phyloP scores from a whole-genome alignment of 768 basidiomycete species.

The Infundibulicybe gibba region DNA sequence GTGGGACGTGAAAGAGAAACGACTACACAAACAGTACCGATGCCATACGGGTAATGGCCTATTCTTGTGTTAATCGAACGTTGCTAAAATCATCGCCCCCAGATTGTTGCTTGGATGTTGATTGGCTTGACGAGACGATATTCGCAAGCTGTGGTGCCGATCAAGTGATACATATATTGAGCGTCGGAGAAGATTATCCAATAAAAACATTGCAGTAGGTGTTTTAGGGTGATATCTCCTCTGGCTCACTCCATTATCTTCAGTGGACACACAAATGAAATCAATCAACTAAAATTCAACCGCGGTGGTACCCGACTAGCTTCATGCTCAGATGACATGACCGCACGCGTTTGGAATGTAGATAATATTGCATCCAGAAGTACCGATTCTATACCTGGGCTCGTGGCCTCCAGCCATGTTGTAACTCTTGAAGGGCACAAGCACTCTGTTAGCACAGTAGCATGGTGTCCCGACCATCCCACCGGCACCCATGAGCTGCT shows the following conservation, averaged over 20 bases:
- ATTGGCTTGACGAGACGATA: constrained; percentile 69
- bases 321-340: constrained; percentile 80
- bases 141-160: constrained; percentile 80
- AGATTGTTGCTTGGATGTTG: constrained; percentile 81
- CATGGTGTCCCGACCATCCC: constrained; percentile 62
- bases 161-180: constrained; percentile 55
- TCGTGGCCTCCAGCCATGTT: constrained; percentile 30
- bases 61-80: neutral
- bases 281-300: constrained; percentile 76
- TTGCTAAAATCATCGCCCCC: constrained; percentile 1
- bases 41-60: constrained; percentile 55
- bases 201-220: constrained; percentile 63
- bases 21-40: constrained; percentile 58
- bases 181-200: constrained; percentile 47
- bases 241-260: constrained; percentile 7
- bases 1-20: constrained; percentile 69
- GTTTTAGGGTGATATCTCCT: neutral
- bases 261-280: constrained; percentile 73
- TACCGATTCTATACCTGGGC: constrained; percentile 37
- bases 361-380: constrained; percentile 34
- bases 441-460: constrained; percentile 60
- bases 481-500: constrained; percentile 54
- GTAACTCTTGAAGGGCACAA: constrained; percentile 60
- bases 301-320: constrained; percentile 63
- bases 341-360: constrained; percentile 74